Percentiles rank a stretch among this genome's conserved stretches.
phyloP scores from a whole-genome alignment of 2,329 filamentous ascomycete species.

The Epichloe scottii region DNA sequence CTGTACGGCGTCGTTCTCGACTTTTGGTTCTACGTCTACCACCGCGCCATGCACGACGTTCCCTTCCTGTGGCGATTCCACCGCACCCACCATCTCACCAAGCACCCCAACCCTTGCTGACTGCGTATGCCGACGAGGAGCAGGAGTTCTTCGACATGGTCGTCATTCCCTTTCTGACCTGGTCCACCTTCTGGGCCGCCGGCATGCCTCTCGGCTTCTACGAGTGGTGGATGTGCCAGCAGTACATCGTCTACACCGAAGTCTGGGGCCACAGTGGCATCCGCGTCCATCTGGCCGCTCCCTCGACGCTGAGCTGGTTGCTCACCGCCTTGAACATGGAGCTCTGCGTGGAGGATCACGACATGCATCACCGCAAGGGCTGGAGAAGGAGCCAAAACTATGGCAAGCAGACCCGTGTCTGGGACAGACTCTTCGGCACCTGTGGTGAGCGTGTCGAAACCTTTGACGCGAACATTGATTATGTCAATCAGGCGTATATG shows the following conservation, averaged over 20 bases:
- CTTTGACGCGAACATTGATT: slow-evolving; percentile 18
- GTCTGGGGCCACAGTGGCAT: slow-evolving; percentile 26
- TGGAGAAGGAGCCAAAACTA: slow-evolving; percentile 23
- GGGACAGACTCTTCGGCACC: slow-evolving; percentile 25
- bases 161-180: slow-evolving; percentile 26
- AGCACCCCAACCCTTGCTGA: slow-evolving; percentile 23
- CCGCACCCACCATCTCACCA: slow-evolving; percentile 31
- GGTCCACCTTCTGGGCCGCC: slow-evolving; percentile 16
- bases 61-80: slow-evolving; percentile 28
- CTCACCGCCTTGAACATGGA: slow-evolving; percentile 21
- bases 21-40: slow-evolving; percentile 29
- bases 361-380: slow-evolving; percentile 24
- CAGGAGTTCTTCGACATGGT: slow-evolving; percentile 30
- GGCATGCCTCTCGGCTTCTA: slow-evolving; percentile 32
- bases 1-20: slow-evolving; percentile 18
- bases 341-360: slow-evolving; percentile 29
- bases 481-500: slow-evolving; percentile 14
- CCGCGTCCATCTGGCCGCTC: slow-evolving; percentile 22
- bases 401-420: slow-evolving; percentile 13
- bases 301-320: slow-evolving; percentile 20
- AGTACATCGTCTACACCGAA: slow-evolving; percentile 29
- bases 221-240: slow-evolving; percentile 32
- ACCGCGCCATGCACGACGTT: slow-evolving; percentile 27
- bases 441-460: slow-evolving; percentile 24
- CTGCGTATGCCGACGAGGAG: slow-evolving; percentile 25